These are phyloP conservation scores for Dothidotthia symphoricarpi DNA, from an alignment of 2,329 filamentous ascomycete genomes.

Conservation along the genomic window DNA sequence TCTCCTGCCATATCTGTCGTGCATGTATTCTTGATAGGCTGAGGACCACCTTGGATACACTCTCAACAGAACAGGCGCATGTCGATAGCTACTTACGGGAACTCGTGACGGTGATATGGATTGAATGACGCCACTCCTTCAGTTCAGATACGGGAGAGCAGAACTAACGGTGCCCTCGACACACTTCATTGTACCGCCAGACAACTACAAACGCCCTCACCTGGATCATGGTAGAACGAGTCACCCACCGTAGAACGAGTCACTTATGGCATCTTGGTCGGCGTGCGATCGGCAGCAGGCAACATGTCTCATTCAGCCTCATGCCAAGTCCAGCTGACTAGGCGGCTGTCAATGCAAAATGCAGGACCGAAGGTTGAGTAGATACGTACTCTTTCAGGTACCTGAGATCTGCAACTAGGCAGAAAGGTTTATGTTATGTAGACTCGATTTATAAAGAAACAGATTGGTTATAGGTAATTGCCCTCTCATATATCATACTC, in stretches of 20 bases:
- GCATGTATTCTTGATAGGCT: conserved; percentile 5
- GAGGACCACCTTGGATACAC: conserved; percentile 1
- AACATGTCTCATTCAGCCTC: conserved; percentile 11
- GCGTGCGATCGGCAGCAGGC: conserved; percentile 8
- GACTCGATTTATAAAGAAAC: too few relatives aligned
- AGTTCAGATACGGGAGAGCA: conserved; percentile 2
- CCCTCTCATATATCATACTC: too few relatives aligned
- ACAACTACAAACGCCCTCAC: conserved; percentile 1
- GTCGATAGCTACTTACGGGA: conserved; percentile 1
- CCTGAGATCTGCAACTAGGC: too few relatives aligned
- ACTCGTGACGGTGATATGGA: conserved; percentile 1
- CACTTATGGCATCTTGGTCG: conserved; percentile 1
- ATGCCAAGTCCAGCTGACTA: conserved; percentile 1
- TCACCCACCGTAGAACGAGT: too few relatives aligned
- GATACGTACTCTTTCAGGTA: too few relatives aligned
- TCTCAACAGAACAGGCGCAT: conserved; percentile 7
- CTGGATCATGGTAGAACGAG: neutral
- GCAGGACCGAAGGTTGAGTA: too few relatives aligned
- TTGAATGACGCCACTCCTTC: conserved; percentile 2
- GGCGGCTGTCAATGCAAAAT: too few relatives aligned
- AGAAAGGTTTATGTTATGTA: too few relatives aligned
- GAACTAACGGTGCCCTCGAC: conserved; percentile 3
- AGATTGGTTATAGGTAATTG: too few relatives aligned
- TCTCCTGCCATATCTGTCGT: conserved; percentile 3
- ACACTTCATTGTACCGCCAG: conserved; percentile 2